Evolutionary conservation across 2,329 filamentous ascomycete species (phyloP).

Genomic region (Penicillium glabrum): DNA sequence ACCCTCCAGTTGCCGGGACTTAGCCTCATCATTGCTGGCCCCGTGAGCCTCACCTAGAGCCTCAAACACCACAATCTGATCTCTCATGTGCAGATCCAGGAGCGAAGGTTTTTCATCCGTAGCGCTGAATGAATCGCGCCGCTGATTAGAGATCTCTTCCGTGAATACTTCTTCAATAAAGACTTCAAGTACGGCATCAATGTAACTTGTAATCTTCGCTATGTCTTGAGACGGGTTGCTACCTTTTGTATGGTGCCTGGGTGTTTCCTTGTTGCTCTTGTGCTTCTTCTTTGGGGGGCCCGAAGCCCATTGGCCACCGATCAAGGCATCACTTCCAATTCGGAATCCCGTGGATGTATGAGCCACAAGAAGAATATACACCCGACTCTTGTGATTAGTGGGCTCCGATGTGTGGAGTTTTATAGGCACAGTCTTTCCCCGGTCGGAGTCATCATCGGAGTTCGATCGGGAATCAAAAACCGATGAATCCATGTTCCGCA

Average conservation of each 20-base stretch:
- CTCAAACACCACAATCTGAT: constrained; percentile 62
- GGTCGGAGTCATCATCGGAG: background rate
- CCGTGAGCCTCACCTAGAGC: constrained; percentile 47
- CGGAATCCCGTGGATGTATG: constrained; percentile 49
- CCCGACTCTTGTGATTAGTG: constrained; percentile 44
- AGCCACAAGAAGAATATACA: constrained; percentile 58
- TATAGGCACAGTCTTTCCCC: constrained; percentile 18
- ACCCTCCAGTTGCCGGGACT: constrained; percentile 18
- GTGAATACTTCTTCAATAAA: constrained; percentile 45
- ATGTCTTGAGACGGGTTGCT: background rate
- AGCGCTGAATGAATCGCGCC: background rate
- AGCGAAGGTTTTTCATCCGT: constrained; percentile 35
- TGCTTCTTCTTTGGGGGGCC: constrained; percentile 3
- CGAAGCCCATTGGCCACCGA: constrained; percentile 27
- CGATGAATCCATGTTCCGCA: constrained; percentile 16
- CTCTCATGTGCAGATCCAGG: constrained; percentile 57
- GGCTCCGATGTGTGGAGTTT: constrained; percentile 39
- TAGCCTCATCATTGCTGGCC: constrained; percentile 10
- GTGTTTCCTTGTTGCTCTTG: constrained; percentile 5
- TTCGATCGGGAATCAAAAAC: constrained; percentile 8
- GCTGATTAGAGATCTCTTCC: constrained; percentile 43
- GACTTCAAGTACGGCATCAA: constrained; percentile 45
- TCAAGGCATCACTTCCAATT: constrained; percentile 54
- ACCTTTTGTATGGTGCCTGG: background rate
- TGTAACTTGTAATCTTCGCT: constrained; percentile 12